Percentiles rank a stretch among this genome's conserved stretches.
Evolutionary conservation across 805 yeast genomes (phyloP).

Genomic region (Ogataea siamensis): DNA sequence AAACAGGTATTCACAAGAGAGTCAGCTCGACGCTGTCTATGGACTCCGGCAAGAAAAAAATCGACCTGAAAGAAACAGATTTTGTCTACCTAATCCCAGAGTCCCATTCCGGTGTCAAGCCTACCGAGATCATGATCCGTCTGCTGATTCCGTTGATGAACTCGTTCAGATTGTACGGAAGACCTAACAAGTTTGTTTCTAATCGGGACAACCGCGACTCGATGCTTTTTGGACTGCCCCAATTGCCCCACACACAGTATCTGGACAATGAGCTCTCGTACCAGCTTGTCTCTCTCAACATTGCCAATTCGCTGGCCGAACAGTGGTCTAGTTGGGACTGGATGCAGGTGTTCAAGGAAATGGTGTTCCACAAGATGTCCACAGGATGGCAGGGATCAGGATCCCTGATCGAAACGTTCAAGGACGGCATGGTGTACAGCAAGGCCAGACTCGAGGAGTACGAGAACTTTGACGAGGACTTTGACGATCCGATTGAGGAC

Average conservation of each 20-base stretch:
- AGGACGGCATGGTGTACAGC: conserved; percentile 31
- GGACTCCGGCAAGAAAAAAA: conserved; percentile 28
- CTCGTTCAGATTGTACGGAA: conserved; percentile 68
- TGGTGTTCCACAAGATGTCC: conserved; percentile 32
- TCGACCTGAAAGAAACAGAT: conserved; percentile 27
- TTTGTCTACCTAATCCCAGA: conserved; percentile 53
- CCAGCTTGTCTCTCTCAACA: conserved; percentile 33
- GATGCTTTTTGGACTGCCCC: conserved; percentile 69
- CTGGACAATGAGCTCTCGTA: conserved; percentile 36
- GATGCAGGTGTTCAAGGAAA: conserved; percentile 37
- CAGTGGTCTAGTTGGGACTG: conserved; percentile 35
- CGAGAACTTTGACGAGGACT: conserved; percentile 21
- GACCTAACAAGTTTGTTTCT: conserved; percentile 63
- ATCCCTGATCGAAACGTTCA: conserved; percentile 31
- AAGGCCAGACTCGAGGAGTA: conserved; percentile 26
- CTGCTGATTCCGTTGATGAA: conserved; percentile 68
- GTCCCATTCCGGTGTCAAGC: conserved; percentile 67
- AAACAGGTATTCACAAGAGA: conserved; percentile 19
- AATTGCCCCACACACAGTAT: conserved; percentile 66
- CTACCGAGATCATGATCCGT: conserved; percentile 71
- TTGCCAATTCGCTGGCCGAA: conserved; percentile 33
- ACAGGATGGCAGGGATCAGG: conserved; percentile 40
- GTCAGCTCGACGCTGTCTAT: conserved; percentile 27
- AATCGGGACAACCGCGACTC: conserved; percentile 54
- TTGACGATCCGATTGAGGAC: conserved; percentile 33